Base-by-base conservation (phyloP, 148 eudicot genomes). In the Hydrangea macrophylla region DNA sequence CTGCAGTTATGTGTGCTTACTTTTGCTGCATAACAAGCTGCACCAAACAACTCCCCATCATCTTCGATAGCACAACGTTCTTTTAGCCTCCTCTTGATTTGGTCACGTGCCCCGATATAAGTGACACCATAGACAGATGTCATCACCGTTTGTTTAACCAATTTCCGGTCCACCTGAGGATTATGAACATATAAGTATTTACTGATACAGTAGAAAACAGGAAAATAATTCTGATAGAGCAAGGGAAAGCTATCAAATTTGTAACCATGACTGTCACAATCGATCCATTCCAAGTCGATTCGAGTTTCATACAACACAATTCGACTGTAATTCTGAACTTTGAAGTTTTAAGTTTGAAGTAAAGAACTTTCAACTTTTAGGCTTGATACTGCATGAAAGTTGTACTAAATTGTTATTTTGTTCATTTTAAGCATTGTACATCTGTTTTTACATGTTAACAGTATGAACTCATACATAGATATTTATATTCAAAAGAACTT, bases 131-230 rank as follows among this genome's bases (percentile, higher is more conserved):
- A 95, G 28, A 95, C 99, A 36, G 96, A 89, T 32, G 99, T 95
- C 99, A 95, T 95, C 69, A 95, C 99, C 20, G 99, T 95, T 78
- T 95, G 99, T 79, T 95, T 95, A 27, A 95, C 99, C 73, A 95
- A 78, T 82, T 94, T 94, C 79, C 98, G 74, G 80, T 94, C 97
- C 69, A 94, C 96, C 98, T 94, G 86, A 60, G 7, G 50, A 55
- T 60, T 55, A 37, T 31, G 20, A 23, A 42, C 17, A 32, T 42
- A 33, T 58, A 58, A 12, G 33, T 32, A 48, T 48, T n/a, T 48
- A 48, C 7, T 45, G 51, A 48, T 48, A 17, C 22, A 48, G 50
- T 42, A 9, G 11, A 42, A n/a, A 42, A 18, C 50, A 42, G 50
- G 50, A 42, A 42, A 42, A 12, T 4, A 42, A 42, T 42, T 42